A percentile compares a stretch with the other conserved stretches of the same genome.
These are phyloP conservation scores for Colletotrichum eleusines DNA, from an alignment of 2,329 filamentous ascomycete genomes.

Conservation along the genomic window DNA sequence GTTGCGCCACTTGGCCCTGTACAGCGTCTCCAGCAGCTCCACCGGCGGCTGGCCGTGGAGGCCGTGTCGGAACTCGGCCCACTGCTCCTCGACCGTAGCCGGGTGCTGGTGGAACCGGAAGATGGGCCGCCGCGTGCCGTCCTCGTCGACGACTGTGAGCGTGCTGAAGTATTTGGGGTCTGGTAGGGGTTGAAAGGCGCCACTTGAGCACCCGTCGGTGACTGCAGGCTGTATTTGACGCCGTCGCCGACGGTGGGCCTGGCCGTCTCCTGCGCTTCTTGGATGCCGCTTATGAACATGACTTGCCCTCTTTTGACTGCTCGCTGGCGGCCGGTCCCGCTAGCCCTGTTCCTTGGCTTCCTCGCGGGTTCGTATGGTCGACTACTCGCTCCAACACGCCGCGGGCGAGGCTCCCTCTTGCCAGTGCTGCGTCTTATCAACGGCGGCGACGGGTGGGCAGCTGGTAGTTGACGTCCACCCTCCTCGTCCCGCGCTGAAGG, in stretches of 20 bases:
- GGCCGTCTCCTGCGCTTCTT: not conserved
- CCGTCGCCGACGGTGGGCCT: not conserved
- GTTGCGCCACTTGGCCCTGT: constrained; percentile 37
- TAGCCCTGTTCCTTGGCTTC: not conserved
- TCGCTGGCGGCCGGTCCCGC: not conserved
- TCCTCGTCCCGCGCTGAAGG: not conserved
- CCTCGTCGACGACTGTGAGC: not conserved
- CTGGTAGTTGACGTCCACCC: not conserved
- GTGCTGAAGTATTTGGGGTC: constrained; percentile 32
- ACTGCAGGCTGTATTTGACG: not conserved
- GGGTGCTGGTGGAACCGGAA: constrained; percentile 34
- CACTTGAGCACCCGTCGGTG: not conserved
- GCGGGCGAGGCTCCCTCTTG: constrained; percentile 12
- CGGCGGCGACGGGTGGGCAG: not conserved
- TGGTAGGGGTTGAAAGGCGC: constrained; percentile 15
- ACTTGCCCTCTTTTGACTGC: not conserved
- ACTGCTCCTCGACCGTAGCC: constrained; percentile 34
- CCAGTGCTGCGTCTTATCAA: constrained; percentile 17
- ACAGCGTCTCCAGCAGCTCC: constrained; percentile 29
- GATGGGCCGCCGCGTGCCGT: constrained; percentile 25
- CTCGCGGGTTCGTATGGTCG: not conserved
- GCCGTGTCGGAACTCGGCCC: constrained; percentile 40
- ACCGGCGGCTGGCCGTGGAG: constrained; percentile 29
- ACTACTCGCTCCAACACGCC: not conserved
- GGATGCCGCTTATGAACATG: not conserved